Evolutionary conservation across 1,284 basidiomycete species (phyloP), one percentile per base, ranked within the genome.

Genomic region (Bjerkandera adusta): DNA sequence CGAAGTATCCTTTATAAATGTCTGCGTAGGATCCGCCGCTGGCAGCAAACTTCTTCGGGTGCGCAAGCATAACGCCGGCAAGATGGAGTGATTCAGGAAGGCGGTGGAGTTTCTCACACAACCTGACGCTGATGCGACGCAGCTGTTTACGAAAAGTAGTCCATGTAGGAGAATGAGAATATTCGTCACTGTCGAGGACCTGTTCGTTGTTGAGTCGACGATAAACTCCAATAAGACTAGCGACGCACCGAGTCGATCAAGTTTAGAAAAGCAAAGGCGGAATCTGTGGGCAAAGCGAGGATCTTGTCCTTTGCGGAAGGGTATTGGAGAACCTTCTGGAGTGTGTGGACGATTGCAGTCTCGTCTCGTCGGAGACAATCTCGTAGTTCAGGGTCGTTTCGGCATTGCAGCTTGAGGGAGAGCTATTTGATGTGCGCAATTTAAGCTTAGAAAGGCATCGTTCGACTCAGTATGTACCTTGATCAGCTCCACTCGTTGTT

Each of bases 21-120:
- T 37, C 36, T 4, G 36, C 36, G n/a, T 37, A 37, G 8, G 13
- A 16, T 37, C 36, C 36, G n/a, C n/a, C n/a, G n/a, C n/a, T n/a
- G 6, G 36, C 6, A 21, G 36, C 36, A 6, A 37, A 16, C 5
- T 21, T 12, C 15, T 20, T 37, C 6, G 36, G 4, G 7, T 22
- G 18, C 13, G 18, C 18, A 18, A 37, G 15, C 12, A 18, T 6
- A n/a, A 37, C 36, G 18, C 36, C 36, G 12, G 36, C n/a, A 18
- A 37, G 36, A 21, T 18, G 16, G 4, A 37, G n/a, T 11, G 13
- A 4, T 5, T 18, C 16, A 5, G 36, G 36, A 5, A 37, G 36
- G 7, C 24, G 36, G 15, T 4, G 13, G 36, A 21, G 24, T 6
- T 16, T 21, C 21, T 15, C 18, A 11, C 18, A 18, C 6, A 37